A percentile compares a stretch with the other conserved stretches of the same genome.
These are phyloP conservation scores for Pelargonium australe DNA, from an alignment of 441 rosid species.

Conservation along the genomic window DNA sequence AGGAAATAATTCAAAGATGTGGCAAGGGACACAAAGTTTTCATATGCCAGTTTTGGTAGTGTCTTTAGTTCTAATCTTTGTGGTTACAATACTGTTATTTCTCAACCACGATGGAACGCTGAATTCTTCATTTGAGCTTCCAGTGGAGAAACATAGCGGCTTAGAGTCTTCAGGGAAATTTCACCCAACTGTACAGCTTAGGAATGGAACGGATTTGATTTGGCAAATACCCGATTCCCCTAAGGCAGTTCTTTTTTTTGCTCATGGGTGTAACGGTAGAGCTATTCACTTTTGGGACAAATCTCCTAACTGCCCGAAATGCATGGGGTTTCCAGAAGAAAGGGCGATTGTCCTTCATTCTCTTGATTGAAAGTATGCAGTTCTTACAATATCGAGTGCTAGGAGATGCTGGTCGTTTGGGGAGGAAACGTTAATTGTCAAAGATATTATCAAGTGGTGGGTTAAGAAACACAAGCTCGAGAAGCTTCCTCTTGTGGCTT, in stretches of 20 bases:
- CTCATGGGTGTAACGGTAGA: conserved; percentile 82
- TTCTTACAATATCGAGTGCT: conserved; percentile 60
- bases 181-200: conserved; percentile 46
- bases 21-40: conserved; percentile 31
- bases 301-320: conserved; percentile 50
- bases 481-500: conserved; percentile 69
- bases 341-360: conserved; percentile 56
- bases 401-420: conserved; percentile 66
- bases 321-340: conserved; percentile 84
- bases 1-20: conserved; percentile 33
- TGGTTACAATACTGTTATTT: conserved; percentile 30
- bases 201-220: conserved; percentile 61
- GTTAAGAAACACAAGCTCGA: conserved; percentile 41
- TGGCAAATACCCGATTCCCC: conserved; percentile 81
- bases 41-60: conserved; percentile 22
- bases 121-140: conserved; percentile 16
- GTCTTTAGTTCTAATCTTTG: conserved; percentile 29
- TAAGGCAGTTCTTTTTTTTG: conserved; percentile 75
- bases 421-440: conserved; percentile 46
- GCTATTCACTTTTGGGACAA: conserved; percentile 82
- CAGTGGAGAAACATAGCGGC: conserved; percentile 30
- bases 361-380: conserved; percentile 49
- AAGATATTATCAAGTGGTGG: conserved; percentile 54
- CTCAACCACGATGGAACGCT: conserved; percentile 25
- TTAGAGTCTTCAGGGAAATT: conserved; percentile 30